These are phyloP conservation scores for Coelastrella sp. DNA, from an alignment of 139 green algal species.

Conservation along the genomic window DNA sequence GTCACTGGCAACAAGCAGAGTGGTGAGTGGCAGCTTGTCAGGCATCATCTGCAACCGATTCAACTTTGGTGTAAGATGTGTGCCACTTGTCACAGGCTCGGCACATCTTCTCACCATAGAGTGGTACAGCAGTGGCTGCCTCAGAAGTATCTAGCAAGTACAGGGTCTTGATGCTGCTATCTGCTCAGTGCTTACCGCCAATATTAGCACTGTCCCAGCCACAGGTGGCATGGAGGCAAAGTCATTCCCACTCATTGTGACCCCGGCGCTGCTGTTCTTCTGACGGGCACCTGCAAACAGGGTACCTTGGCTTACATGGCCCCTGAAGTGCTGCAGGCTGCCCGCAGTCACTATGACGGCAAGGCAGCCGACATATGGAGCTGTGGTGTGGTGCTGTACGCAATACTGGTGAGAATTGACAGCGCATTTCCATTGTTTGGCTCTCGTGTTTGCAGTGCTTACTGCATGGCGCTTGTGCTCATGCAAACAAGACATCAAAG, in stretches of 20 bases:
- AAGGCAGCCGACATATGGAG: conserved; percentile 75
- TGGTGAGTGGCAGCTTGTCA: neutral
- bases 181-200: too few relatives aligned
- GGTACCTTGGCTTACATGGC: conserved; percentile 38
- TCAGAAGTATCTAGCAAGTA: too few relatives aligned
- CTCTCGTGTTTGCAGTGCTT: neutral
- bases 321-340: conserved; percentile 58
- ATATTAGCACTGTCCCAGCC: too few relatives aligned
- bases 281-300: neutral
- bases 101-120: too few relatives aligned
- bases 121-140: too few relatives aligned
- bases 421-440: neutral
- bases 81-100: too few relatives aligned
- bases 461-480: neutral
- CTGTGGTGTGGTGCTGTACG: conserved; percentile 76
- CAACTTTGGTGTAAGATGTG: too few relatives aligned
- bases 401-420: conserved; percentile 66
- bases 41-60: too few relatives aligned
- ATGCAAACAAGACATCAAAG: neutral
- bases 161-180: too few relatives aligned
- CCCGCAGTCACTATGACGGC: conserved; percentile 29
- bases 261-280: neutral
- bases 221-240: too few relatives aligned
- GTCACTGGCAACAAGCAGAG: conserved; percentile 20
- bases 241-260: neutral